Evolutionary conservation across 177 flowering plant species (phyloP).

Genomic region (Tripterygium wilfordii): DNA sequence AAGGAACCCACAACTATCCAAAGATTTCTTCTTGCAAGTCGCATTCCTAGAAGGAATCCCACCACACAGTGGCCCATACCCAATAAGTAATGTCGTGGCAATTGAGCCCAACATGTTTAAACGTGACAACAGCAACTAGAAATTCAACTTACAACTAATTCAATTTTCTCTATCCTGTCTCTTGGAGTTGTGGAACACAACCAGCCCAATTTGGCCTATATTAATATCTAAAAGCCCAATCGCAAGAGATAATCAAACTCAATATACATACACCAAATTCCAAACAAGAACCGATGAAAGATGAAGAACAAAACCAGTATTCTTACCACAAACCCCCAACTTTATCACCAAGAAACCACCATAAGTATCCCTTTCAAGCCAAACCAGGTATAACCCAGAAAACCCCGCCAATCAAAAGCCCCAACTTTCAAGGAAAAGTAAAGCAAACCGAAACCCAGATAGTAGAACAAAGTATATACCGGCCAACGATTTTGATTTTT

Average conservation of each 20-base stretch:
- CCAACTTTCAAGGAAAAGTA: background rate
- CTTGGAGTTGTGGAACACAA: too few relatives aligned
- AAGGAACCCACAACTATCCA: constrained; percentile 18
- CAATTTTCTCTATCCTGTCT: too few relatives aligned
- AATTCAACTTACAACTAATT: background rate
- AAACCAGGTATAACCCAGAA: constrained; percentile 16
- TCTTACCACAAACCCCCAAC: constrained; percentile 7
- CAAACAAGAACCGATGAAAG: background rate
- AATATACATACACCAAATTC: too few relatives aligned
- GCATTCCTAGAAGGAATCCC: constrained; percentile 25
- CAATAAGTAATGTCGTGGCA: constrained; percentile 61
- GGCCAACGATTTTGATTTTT: background rate
- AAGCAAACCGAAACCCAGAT: too few relatives aligned
- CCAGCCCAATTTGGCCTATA: background rate
- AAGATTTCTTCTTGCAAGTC: constrained; percentile 15
- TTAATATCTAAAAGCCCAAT: too few relatives aligned
- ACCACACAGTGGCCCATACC: constrained; percentile 41
- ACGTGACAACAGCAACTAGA: background rate
- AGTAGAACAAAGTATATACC: background rate
- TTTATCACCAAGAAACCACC: constrained; percentile 12
- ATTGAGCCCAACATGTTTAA: constrained; percentile 65
- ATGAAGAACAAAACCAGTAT: constrained; percentile 9
- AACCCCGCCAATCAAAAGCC: constrained; percentile 5
- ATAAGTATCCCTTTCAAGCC: constrained; percentile 12
- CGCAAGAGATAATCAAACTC: too few relatives aligned